phyloP scores from a whole-genome alignment of 441 rosid species.

The Sinapis alba region DNA sequence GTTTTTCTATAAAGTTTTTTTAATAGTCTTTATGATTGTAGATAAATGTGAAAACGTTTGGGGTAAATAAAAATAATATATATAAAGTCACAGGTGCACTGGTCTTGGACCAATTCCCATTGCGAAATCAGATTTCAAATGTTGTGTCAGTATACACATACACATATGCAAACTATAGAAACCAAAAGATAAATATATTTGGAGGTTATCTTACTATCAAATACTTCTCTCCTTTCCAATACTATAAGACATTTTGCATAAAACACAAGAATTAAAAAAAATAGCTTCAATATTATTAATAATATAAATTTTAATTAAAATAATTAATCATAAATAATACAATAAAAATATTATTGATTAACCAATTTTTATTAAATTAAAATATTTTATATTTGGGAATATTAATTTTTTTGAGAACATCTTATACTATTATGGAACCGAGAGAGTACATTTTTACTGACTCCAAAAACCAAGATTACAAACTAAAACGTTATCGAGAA shows the following conservation, averaged over 20 bases:
- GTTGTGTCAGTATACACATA: constrained; percentile 49
- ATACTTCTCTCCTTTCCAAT: no score
- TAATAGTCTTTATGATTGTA: background rate
- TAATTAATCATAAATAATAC: no score
- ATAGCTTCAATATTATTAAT: no score
- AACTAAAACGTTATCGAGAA: background rate
- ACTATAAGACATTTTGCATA: no score
- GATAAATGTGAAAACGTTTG: constrained; percentile 31
- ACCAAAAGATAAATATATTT: background rate
- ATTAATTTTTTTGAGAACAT: no score
- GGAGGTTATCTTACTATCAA: background rate
- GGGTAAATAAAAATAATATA: constrained; percentile 16
- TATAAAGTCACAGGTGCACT: constrained; percentile 49
- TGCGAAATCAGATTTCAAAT: constrained; percentile 51
- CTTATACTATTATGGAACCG: no score
- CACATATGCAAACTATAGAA: background rate
- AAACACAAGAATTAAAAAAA: no score
- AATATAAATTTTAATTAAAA: no score
- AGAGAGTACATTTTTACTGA: background rate
- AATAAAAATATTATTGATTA: no score
- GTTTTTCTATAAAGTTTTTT: background rate
- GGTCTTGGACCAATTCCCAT: constrained; percentile 82
- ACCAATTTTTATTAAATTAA: no score
- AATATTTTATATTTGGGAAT: no score
- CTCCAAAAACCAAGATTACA: background rate